Evolutionary conservation across 352 stramenopile genomes (phyloP).

Genomic region (Phytopythium kandeliae): DNA sequence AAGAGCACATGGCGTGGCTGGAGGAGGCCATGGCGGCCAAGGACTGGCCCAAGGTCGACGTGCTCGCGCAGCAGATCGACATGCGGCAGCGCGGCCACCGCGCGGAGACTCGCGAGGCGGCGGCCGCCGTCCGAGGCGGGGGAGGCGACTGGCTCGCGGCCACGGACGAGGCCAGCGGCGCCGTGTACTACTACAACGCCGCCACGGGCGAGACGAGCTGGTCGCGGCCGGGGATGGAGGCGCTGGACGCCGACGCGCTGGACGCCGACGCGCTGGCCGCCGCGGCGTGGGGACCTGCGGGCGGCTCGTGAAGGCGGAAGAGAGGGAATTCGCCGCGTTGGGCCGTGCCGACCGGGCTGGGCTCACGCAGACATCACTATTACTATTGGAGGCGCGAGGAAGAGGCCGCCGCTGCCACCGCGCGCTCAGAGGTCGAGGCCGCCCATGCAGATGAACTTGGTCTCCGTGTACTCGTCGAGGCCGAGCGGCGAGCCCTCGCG

Average conservation of each 20-base stretch:
- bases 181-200: slow-evolving; percentile 36
- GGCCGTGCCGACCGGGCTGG: no score
- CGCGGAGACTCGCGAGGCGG: no score
- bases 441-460: slow-evolving; percentile 92
- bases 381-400: background rate
- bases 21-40: slow-evolving; percentile 47
- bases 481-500: slow-evolving; percentile 88
- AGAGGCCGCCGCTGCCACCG: slow-evolving; percentile 1
- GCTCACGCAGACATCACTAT: no score
- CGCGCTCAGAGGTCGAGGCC: slow-evolving; percentile 30
- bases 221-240: slow-evolving; percentile 4
- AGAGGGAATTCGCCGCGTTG: no score
- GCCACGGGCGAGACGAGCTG: slow-evolving; percentile 31
- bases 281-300: background rate
- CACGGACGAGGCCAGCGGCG: slow-evolving; percentile 20
- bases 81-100: slow-evolving; percentile 54
- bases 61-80: slow-evolving; percentile 63
- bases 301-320: no score
- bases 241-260: background rate
- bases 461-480: slow-evolving; percentile 95
- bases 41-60: slow-evolving; percentile 66
- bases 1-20: slow-evolving; percentile 68
- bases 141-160: slow-evolving; percentile 17
- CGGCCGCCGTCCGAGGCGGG: no score
- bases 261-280: slow-evolving; percentile 1